Evolutionary conservation across 345 rosid genomes (phyloP).

Genomic region (Euclidium syriacum): DNA sequence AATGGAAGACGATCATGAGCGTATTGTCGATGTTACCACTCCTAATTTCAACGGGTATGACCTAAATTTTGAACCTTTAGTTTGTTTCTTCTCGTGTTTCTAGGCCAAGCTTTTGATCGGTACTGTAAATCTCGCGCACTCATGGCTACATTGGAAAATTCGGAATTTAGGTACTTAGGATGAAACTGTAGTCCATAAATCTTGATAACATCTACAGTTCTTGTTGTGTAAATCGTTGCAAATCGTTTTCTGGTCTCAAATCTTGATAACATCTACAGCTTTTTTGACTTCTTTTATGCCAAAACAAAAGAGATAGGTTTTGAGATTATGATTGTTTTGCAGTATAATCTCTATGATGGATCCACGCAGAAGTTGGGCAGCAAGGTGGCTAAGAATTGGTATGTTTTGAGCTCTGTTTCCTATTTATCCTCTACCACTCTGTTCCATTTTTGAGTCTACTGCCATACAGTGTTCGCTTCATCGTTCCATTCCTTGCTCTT

Average conservation of each 20-base stretch:
- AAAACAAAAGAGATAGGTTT: background rate
- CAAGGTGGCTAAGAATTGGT: conserved; percentile 96
- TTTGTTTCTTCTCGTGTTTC: too few species aligned
- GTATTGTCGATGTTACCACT: conserved; percentile 78
- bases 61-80: too few species aligned
- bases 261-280: background rate
- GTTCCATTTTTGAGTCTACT: background rate
- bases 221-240: background rate
- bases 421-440: background rate
- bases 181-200: background rate
- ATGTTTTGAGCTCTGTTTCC: conserved; percentile 21
- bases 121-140: background rate
- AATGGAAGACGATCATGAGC: conserved; percentile 79
- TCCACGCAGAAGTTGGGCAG: conserved; percentile 89
- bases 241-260: too few species aligned
- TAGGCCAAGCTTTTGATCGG: too few species aligned
- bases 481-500: background rate
- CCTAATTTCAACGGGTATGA: conserved; percentile 74
- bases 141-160: background rate
- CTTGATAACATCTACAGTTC: background rate
- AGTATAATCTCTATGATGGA: conserved; percentile 94
- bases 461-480: background rate
- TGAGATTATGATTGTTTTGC: conserved; percentile 7
- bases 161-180: background rate
- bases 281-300: background rate